Base-by-base conservation (phyloP, 768 basidiomycete genomes). In the Galerina marginata region DNA sequence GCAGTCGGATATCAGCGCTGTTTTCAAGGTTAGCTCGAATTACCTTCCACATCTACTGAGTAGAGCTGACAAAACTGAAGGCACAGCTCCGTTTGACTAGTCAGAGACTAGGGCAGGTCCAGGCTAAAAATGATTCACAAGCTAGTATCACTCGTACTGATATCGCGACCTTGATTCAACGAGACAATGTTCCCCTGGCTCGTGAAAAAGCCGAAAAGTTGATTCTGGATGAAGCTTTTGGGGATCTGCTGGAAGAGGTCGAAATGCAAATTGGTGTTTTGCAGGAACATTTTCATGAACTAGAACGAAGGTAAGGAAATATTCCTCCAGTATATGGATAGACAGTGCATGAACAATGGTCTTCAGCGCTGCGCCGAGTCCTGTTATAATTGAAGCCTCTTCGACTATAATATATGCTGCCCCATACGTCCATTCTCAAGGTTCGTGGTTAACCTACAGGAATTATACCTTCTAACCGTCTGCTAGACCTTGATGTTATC, bases 171-270 rank as follows among this genome's bases (percentile, higher is more conserved):
- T 73, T 88, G 15, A 77, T 93, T 43, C 81, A 83, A 52, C 84
- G 88, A 62, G 82, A 83, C 40, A 84, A 89, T 55, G 74, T 89
- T 54, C 77, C 76, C 14, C 72, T 90, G 33, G 91, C 91, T 11
- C 84, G 90, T 48, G 81, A 83, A n/a, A 92, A 91, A 75, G 88
- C 88, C 1, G 87, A 88, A 69, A 86, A 82, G 66, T 70, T 89
- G 49, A 81, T 90, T 25, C 77, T 82, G 42, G 88, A 90, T 48
- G 90, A 92, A 66, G 74, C 78, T 9, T 76, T 81, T 61, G 83
- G 81, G 9, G 86, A 89, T 66, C 65, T 91, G n/a, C 66, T 91
- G 60, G 88, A 87, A 71, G 78, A 81, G 26, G 58, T 92, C 60
- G 89, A 86, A 71, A 86, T 86, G 82, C 79, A 89, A 64, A 74